phyloP scores from a whole-genome alignment of 73 alveolate species.

The Blepharisma japonicum region DNA sequence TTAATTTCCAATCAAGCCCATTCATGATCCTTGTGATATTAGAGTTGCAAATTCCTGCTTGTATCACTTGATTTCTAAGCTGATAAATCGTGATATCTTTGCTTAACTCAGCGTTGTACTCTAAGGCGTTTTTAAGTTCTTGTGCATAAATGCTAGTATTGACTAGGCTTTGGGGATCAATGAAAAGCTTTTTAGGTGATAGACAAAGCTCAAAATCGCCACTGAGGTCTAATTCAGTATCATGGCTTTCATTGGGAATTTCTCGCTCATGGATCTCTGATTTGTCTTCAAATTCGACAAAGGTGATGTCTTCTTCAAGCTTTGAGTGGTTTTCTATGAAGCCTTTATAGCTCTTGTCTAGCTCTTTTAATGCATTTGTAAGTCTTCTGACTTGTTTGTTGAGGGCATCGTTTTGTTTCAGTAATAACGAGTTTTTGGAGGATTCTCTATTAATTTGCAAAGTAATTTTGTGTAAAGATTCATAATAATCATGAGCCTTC shows the following conservation, averaged over 20 bases:
- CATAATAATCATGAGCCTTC: constrained; percentile 22
- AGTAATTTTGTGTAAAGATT: background rate
- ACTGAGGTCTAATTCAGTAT: no score
- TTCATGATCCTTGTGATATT: constrained; percentile 1
- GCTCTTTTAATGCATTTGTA: background rate
- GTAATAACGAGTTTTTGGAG: background rate
- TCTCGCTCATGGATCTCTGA: no score
- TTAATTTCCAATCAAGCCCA: background rate
- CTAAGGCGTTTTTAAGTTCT: constrained; percentile 17
- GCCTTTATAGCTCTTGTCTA: background rate
- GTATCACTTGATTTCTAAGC: constrained; percentile 10
- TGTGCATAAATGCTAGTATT: background rate
- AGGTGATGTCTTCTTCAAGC: no score
- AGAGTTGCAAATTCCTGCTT: constrained; percentile 6
- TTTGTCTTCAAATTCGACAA: no score
- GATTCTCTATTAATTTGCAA: background rate
- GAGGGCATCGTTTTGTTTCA: background rate
- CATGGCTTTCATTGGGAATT: no score
- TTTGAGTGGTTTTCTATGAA: constrained; percentile 18
- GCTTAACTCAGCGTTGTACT: constrained; percentile 2
- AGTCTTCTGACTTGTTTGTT: background rate
- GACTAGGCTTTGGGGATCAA: no score
- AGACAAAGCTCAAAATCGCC: no score
- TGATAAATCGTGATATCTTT: constrained; percentile 5
- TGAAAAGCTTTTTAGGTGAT: no score